Base-by-base conservation (phyloP, 169 alveolate genomes). In the Theileria orientalis region DNA sequence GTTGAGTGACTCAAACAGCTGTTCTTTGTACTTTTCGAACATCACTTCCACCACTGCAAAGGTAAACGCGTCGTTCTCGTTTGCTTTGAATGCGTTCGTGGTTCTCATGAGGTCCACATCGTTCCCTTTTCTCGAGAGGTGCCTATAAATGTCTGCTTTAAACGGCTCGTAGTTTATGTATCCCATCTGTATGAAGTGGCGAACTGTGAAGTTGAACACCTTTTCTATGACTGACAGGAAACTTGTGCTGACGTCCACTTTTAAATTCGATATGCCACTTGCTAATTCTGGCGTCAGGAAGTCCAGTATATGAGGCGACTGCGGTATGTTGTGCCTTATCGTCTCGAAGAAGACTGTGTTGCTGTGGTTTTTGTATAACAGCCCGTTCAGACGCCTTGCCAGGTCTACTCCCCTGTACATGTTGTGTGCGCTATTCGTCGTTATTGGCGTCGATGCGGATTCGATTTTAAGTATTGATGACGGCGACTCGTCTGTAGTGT, bases 281-380 rank as follows among this genome's bases (percentile, higher is more conserved):
- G 30, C 21, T 19, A 61, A 9, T 19, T 71, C 68, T 3, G 7
- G n/a, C 1, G 13, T 54, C 2, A 71, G 27, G 51, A 79, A 72
- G 67, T 79, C 87, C 44, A 79, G 33, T 16, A 79, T 67, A 42
- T 79, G 87, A 8, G 30, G 30, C 37, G 75, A 74, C 11, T 32
- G 56, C 5, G 87, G 87, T 27, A 79, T 75, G 19, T 68, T 82
- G 41, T 66, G 78, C 19, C 64, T 67, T 0, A 79, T 11, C 3
- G 76, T 75, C 72, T 79, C 87, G 59, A 79, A 79, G 52, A 79
- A 79, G 32, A 84, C 87, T 16, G 47, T 23, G 76, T 79, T 79
- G n/a, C 71, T 1, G 32, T 79, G 87, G 35, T 68, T 69, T 6
- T 64, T 57, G 56, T 79, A 79, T 11, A 60, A 37, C 21, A 46